Conservation (phyloP, 805 yeast species). For the Diddensiella transvaalensis region DNA sequence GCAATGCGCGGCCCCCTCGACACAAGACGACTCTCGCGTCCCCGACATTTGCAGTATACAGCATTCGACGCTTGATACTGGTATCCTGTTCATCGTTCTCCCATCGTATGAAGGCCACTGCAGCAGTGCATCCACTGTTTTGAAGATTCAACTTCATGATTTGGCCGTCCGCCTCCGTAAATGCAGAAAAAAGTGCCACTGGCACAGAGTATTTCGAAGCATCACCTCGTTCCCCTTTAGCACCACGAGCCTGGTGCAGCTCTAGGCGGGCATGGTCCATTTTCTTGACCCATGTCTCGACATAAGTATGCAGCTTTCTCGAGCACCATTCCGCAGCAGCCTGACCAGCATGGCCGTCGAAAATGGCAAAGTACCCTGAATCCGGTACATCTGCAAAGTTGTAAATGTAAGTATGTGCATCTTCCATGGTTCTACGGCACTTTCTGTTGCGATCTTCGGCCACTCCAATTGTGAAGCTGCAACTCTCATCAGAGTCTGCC, state of each 20-base stretch:
- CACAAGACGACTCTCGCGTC: conserved; percentile 82
- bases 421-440: conserved; percentile 90
- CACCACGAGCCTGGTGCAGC: not conserved
- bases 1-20: conserved; percentile 67
- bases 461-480: conserved; percentile 72
- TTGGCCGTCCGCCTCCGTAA: conserved; percentile 68
- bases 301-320: conserved; percentile 67
- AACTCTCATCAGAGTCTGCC: conserved; percentile 2
- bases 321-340: conserved; percentile 96
- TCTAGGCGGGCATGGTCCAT: conserved; percentile 14
- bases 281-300: conserved; percentile 40
- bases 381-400: conserved; percentile 79
- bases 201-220: not conserved
- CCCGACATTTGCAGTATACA: conserved; percentile 94
- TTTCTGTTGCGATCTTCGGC: conserved; percentile 82
- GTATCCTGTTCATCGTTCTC: conserved; percentile 39
- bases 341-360: conserved; percentile 97
- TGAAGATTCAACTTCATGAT: conserved; percentile 61
- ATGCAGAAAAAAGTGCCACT: conserved; percentile 57
- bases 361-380: conserved; percentile 93
- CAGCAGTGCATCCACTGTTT: conserved; percentile 91
- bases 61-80: conserved; percentile 46
- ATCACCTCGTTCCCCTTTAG: conserved; percentile 19
- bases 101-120: conserved; percentile 88
- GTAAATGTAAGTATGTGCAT: conserved; percentile 88